Evolutionary conservation across 2,329 filamentous ascomycete species (phyloP).

Genomic region (Amylocarpus encephaloides): DNA sequence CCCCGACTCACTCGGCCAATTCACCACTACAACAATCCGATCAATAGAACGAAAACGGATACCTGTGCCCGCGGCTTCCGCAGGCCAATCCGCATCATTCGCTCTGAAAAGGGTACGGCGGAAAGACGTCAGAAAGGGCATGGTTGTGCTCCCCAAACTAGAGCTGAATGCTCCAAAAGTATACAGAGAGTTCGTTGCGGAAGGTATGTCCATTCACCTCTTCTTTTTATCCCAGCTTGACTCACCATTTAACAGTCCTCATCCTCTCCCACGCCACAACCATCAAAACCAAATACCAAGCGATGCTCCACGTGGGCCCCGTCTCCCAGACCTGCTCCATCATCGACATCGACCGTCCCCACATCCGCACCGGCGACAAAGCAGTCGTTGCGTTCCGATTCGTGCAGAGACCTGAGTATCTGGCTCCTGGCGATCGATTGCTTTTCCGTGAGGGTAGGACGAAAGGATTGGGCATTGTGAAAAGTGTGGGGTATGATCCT

Average conservation of each 20-base stretch:
- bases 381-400: constrained; percentile 92
- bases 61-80: constrained; percentile 76
- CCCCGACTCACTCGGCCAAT: constrained; percentile 84
- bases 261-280: constrained; percentile 95
- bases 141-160: constrained; percentile 86
- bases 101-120: constrained; percentile 80
- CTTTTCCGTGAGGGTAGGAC: constrained; percentile 92
- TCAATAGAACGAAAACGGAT: constrained; percentile 95
- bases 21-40: constrained; percentile 77
- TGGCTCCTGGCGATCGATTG: constrained; percentile 80
- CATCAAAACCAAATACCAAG: constrained; percentile 94
- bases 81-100: constrained; percentile 89
- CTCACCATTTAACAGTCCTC: constrained; percentile 52
- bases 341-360: constrained; percentile 93
- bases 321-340: constrained; percentile 95
- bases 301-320: constrained; percentile 94
- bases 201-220: constrained; percentile 45
- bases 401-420: constrained; percentile 87
- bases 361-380: constrained; percentile 90
- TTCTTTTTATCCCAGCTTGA: not conserved
- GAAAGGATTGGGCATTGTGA: constrained; percentile 92
- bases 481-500: constrained; percentile 80
- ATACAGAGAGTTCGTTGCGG: constrained; percentile 69
- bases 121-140: constrained; percentile 93
- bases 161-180: constrained; percentile 68